Base-by-base conservation (phyloP, 1,284 basidiomycete genomes). In the Fomitopsis pinicola region DNA sequence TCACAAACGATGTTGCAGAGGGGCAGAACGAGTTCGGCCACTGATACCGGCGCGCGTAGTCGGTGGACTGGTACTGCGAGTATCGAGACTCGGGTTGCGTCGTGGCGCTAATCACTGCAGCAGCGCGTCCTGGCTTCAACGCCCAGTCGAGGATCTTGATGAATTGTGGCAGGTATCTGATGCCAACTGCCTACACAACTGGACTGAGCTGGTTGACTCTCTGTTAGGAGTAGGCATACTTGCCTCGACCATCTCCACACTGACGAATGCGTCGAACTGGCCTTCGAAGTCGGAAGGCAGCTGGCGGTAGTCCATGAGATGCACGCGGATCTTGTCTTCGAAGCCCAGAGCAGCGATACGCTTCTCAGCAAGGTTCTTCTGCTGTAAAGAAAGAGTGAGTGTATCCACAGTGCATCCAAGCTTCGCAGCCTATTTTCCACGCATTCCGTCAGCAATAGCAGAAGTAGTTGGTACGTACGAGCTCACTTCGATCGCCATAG, bases 351-450 rank as follows among this genome's bases (percentile, higher is more conserved):
- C 67, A 35, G 68, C 64, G 71, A 95, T 85, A 54, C 93, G 83
- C 69, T 91, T 88, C 69, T 95, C 93, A 9, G 94, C 94, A 40
- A 95, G 83, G 44, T 78, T 78, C 72, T 95, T 95, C 75, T 97
- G 94, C 74, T 96, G 90, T 53, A 87, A 76, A 7, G 92, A 94
- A 22, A 96, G 80, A 8, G 94, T 97, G 65, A 97, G 78, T 8
- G 90, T 92, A 74, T 97, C 94, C 53, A 96, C 92, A 67, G 88
- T 87, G 72, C 91, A 94, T 12, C 88, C 89, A 42, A 63, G 54
- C 42, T 58, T 62, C n/a, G 65, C 63, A 19, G 68, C 68, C 67
- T 68, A 35, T 45, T 6, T n/a, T 2, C 22, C 22, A 28, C 26
- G 55, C 38, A 58, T 14, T 5, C 42, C 42, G 8, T 45, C 15